Conservation (phyloP, 1,284 basidiomycete genomes). For the Phlebopus sp. region DNA sequence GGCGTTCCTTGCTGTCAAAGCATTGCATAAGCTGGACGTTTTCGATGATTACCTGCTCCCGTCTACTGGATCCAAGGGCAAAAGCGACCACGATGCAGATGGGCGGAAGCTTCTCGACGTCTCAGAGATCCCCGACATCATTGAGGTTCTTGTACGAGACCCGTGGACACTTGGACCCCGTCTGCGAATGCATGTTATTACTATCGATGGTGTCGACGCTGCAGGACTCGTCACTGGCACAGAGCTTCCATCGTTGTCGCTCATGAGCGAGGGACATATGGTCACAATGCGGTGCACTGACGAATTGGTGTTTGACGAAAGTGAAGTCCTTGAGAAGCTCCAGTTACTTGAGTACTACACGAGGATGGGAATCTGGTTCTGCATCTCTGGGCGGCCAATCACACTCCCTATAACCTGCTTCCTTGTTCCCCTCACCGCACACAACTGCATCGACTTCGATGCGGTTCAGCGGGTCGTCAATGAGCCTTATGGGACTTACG, state of each 20-base stretch:
- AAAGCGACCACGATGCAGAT: conserved; percentile 51
- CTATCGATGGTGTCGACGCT: conserved; percentile 44
- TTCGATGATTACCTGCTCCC: conserved; percentile 81
- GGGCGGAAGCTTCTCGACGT: conserved; percentile 43
- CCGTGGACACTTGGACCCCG: conserved; percentile 60
- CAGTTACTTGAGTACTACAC: conserved; percentile 61
- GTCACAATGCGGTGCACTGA: conserved; percentile 40
- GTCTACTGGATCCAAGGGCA: conserved; percentile 40
- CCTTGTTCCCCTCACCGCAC: conserved; percentile 56
- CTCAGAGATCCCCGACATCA: conserved; percentile 45
- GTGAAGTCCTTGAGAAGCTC: conserved; percentile 44
- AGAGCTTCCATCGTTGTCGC: conserved; percentile 44
- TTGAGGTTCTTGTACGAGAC: conserved; percentile 55
- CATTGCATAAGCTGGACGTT: conserved; percentile 64
- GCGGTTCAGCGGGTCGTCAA: conserved; percentile 48
- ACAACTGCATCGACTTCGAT: conserved; percentile 51
- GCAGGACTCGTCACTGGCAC: conserved; percentile 66
- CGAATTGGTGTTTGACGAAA: conserved; percentile 40
- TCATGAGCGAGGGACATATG: conserved; percentile 35
- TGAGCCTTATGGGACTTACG: conserved; percentile 46
- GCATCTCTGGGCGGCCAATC: conserved; percentile 57
- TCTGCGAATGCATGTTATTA: conserved; percentile 61
- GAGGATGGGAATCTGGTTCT: conserved; percentile 57
- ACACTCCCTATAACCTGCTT: conserved; percentile 51
- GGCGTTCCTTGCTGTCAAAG: conserved; percentile 71